These are phyloP conservation scores for Boletus fagicola DNA, from an alignment of 768 basidiomycete genomes.

Conservation along the genomic window DNA sequence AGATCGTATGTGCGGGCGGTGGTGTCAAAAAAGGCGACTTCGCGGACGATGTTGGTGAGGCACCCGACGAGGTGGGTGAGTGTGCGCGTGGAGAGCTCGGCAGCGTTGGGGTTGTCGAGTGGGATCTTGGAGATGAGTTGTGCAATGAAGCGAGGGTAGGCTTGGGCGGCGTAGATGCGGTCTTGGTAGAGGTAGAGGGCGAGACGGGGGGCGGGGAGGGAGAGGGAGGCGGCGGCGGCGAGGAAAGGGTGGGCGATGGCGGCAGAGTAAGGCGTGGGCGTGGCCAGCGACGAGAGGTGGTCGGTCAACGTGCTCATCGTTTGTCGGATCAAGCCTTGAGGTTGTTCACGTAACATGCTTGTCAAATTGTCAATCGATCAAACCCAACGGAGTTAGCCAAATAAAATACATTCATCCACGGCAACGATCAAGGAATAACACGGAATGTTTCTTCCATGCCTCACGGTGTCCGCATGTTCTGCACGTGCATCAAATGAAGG, in stretches of 20 bases:
- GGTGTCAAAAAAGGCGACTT: slow-evolving; percentile 59
- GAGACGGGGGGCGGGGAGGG: slow-evolving; percentile 47
- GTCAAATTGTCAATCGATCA: too few species aligned
- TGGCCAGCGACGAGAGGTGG: slow-evolving; percentile 40
- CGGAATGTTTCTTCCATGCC: too few species aligned
- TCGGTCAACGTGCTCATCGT: slow-evolving; percentile 15
- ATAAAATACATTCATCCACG: too few species aligned
- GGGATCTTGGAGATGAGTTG: slow-evolving; percentile 62
- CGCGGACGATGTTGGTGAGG: slow-evolving; percentile 56
- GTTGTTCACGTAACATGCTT: too few species aligned
- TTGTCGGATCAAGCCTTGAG: too few species aligned
- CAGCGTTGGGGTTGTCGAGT: slow-evolving; percentile 16
- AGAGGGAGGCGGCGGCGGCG: slow-evolving; percentile 50
- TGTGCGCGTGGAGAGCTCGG: slow-evolving; percentile 29
- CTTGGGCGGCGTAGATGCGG: slow-evolving; percentile 69
- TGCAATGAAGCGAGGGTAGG: slow-evolving; percentile 72
- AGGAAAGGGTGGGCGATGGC: slow-evolving; percentile 63
- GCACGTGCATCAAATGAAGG: neutral
- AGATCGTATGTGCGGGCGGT: slow-evolving; percentile 46
- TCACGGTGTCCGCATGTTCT: too few species aligned
- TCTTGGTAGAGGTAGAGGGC: slow-evolving; percentile 71
- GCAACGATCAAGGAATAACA: too few species aligned
- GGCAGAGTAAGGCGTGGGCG: slow-evolving; percentile 38
- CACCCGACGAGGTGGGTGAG: slow-evolving; percentile 51
- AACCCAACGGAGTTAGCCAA: too few species aligned